Evolutionary conservation across 2,329 filamentous ascomycete species (phyloP).

Genomic region (Arthrobotrys pseudoclavata): DNA sequence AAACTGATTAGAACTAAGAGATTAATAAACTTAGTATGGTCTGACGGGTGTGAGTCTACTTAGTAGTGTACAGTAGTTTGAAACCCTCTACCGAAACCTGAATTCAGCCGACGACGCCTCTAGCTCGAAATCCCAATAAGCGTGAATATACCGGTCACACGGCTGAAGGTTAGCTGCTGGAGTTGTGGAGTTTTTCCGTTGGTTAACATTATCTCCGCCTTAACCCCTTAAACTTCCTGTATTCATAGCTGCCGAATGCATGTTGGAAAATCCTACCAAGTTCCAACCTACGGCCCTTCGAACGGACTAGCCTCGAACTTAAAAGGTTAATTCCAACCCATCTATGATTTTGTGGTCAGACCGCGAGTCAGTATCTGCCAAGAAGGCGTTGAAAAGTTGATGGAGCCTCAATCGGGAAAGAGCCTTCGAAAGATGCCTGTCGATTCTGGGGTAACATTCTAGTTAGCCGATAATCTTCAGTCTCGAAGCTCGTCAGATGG

Average conservation of each 20-base stretch:
- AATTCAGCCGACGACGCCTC: background rate
- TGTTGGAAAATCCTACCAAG: background rate
- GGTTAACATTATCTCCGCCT: background rate
- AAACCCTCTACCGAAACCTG: background rate
- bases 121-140: background rate
- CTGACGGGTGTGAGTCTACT: too few species aligned
- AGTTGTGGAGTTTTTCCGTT: constrained; percentile 11
- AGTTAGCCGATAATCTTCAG: constrained; percentile 8
- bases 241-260: constrained; percentile 12
- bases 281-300: background rate
- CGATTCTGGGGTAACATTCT: constrained; percentile 15
- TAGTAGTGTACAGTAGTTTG: too few species aligned
- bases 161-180: background rate
- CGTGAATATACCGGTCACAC: background rate
- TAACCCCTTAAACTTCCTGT: background rate
- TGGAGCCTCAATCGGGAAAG: constrained; percentile 13
- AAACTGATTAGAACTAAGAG: background rate
- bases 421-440: background rate
- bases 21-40: too few species aligned
- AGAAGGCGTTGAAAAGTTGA: background rate
- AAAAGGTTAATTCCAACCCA: constrained; percentile 17
- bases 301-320: background rate
- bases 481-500: background rate
- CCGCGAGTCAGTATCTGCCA: background rate
- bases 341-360: background rate